Percentiles rank a stretch among this genome's conserved stretches.
These are phyloP conservation scores for Curvularia eragrostidis DNA, from an alignment of 2,329 filamentous ascomycete species.

Conservation along the genomic window DNA sequence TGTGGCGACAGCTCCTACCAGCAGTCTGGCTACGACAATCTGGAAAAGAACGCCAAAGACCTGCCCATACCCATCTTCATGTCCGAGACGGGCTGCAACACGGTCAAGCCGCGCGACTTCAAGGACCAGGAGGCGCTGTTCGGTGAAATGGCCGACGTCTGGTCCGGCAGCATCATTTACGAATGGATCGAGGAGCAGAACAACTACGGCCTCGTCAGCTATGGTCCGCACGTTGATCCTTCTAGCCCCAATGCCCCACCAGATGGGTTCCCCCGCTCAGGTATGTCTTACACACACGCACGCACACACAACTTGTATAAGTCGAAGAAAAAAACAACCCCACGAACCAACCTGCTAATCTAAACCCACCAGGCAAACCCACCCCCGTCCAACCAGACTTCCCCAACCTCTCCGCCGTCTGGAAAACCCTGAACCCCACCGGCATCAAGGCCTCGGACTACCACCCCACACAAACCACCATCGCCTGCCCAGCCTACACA, in stretches of 20 bases:
- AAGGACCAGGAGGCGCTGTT: conserved; percentile 79
- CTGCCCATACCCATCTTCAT: conserved; percentile 69
- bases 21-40: conserved; percentile 71
- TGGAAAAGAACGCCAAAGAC: conserved; percentile 71
- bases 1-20: conserved; percentile 59
- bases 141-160: conserved; percentile 74
- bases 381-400: conserved; percentile 79
- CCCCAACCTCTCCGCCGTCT: conserved; percentile 75
- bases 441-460: conserved; percentile 73
- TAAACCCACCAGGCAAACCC: conserved; percentile 63
- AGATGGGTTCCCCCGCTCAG: conserved; percentile 73
- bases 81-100: conserved; percentile 86
- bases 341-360: not conserved
- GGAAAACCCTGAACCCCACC: conserved; percentile 73
- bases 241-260: conserved; percentile 56
- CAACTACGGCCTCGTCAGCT: conserved; percentile 80
- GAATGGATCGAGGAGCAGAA: conserved; percentile 90
- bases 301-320: too few relatives aligned
- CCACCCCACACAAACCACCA: conserved; percentile 65
- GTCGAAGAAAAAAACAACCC: not conserved
- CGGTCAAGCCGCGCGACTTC: conserved; percentile 66
- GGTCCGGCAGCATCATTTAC: conserved; percentile 83
- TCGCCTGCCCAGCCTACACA: conserved; percentile 74
- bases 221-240: conserved; percentile 66
- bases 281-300: too few relatives aligned